Evolutionary conservation across 495 filamentous ascomycete species (phyloP), one percentile per base, ranked within the genome.

Genomic region (Poronia punctata): DNA sequence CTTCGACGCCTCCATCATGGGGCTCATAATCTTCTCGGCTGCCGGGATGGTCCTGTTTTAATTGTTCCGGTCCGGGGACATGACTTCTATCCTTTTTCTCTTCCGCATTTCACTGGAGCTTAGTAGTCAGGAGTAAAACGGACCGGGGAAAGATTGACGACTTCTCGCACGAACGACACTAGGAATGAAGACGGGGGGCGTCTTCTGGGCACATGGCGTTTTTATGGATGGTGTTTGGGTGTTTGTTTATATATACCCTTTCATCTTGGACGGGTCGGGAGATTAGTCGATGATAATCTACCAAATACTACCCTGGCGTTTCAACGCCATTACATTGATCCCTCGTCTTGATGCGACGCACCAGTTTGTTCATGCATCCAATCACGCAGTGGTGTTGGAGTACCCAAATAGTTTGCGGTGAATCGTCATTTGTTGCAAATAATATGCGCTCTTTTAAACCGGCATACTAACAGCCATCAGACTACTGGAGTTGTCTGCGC

Each of bases 1-100:
- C 8, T 36, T 52, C 20, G 52, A 55, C 21, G 55, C 55, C 29
- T 59, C 55, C 14, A 43, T 59, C 45, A 59, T 59, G 55, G 55
- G 55, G 2, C 35, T 59, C 1, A 33, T 59, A 37, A 49, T 59
- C 23, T 59, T 59, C 32, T 56, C 55, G 16, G 52, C 46, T 16
- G 55, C 49, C 12, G 55, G 55, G 36, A 35, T 59, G 14, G 49
- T 42, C 22, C 35, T 59, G 20, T 36, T 59, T 44, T 59, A 47
- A 58, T 28, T 16, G 8, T n/a, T 23, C 16, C n/a, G n/a, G n/a
- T n/a, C n/a, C n/a, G n/a, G n/a, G n/a, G 16, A 17, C 15, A 44
- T 9, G 3, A 30, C 27, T 6, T 41, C 21, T 19, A 22, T 15
- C 14, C 17, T 2, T 35, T 28, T 17, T 25, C 10, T 5, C n/a